Evolutionary conservation across 2,329 filamentous ascomycete genomes (phyloP).

Genomic region (Madurella mycetomatis): DNA sequence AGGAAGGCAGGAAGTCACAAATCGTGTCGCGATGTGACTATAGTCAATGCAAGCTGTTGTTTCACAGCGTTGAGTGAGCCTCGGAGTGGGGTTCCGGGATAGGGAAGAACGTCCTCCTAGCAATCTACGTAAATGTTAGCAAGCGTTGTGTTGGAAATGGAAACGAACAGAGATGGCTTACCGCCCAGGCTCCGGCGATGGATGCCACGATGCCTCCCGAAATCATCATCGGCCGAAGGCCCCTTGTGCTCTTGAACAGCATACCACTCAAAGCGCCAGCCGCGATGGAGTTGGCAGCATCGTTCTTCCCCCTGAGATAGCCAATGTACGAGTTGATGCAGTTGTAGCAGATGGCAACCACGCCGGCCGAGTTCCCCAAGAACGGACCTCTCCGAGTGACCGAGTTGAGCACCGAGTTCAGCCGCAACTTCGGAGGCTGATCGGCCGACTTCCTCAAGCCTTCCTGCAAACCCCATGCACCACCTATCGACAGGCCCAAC

Average conservation of each 20-base stretch:
- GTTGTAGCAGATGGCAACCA: slow-evolving; percentile 95
- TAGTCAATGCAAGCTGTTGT: not conserved
- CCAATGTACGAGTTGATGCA: slow-evolving; percentile 82
- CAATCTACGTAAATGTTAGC: slow-evolving; percentile 26
- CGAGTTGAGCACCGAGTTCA: slow-evolving; percentile 93
- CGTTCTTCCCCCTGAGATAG: slow-evolving; percentile 76
- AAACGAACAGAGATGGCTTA: slow-evolving; percentile 47
- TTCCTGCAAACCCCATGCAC: slow-evolving; percentile 88
- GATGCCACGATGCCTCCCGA: slow-evolving; percentile 85
- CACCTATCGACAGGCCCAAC: slow-evolving; percentile 77
- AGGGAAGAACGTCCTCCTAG: slow-evolving; percentile 41
- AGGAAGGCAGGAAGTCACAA: slow-evolving; percentile 1
- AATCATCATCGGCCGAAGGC: slow-evolving; percentile 87
- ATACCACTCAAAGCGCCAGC: slow-evolving; percentile 87
- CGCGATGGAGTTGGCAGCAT: slow-evolving; percentile 79
- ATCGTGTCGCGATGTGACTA: not conserved
- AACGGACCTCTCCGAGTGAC: slow-evolving; percentile 91
- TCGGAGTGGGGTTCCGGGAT: slow-evolving; percentile 29
- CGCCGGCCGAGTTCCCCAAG: slow-evolving; percentile 90
- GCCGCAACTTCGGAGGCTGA: slow-evolving; percentile 79
- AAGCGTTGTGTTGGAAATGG: not conserved
- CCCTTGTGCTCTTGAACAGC: slow-evolving; percentile 94
- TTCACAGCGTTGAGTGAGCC: slow-evolving; percentile 13
- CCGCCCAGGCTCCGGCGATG: slow-evolving; percentile 83
- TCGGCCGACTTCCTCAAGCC: slow-evolving; percentile 74